Percentiles rank a stretch among this genome's conserved stretches.
Evolutionary conservation across 2,329 filamentous ascomycete species (phyloP).

Genomic region (Penicillium sp.): DNA sequence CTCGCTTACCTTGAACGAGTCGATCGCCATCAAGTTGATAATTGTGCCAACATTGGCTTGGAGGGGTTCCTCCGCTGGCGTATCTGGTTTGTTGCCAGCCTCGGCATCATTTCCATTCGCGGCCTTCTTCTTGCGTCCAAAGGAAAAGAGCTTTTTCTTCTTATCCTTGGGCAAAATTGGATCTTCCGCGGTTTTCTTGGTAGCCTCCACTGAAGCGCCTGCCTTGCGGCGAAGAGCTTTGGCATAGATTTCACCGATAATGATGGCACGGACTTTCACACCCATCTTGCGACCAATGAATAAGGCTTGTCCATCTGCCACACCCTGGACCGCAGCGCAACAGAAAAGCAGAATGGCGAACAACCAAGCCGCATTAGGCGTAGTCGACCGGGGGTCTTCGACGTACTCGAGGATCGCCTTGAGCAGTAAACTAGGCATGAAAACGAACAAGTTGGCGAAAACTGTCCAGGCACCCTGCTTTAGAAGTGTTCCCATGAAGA

Average conservation of each 20-base stretch:
- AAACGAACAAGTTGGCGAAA: constrained; percentile 72
- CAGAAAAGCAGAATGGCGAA: constrained; percentile 85
- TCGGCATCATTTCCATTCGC: constrained; percentile 22
- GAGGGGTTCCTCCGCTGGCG: constrained; percentile 40
- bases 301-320: constrained; percentile 74
- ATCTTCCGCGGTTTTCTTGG: constrained; percentile 54
- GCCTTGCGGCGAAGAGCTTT: constrained; percentile 90
- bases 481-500: constrained; percentile 69
- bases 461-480: constrained; percentile 73
- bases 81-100: constrained; percentile 13
- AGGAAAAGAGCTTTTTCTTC: constrained; percentile 43
- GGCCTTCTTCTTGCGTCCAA: constrained; percentile 52
- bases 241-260: constrained; percentile 93
- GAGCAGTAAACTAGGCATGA: constrained; percentile 80
- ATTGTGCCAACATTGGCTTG: constrained; percentile 95
- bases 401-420: constrained; percentile 89
- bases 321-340: constrained; percentile 69
- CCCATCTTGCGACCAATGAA: constrained; percentile 93
- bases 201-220: constrained; percentile 64
- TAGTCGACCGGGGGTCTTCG: constrained; percentile 67
- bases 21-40: constrained; percentile 98
- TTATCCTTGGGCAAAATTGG: constrained; percentile 27
- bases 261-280: constrained; percentile 83
- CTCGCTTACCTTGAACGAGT: constrained; percentile 97
- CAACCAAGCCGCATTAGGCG: constrained; percentile 84